These are phyloP conservation scores for Vaccinium corymbosum DNA, from an alignment of 148 eudicot species.

Conservation along the genomic window DNA sequence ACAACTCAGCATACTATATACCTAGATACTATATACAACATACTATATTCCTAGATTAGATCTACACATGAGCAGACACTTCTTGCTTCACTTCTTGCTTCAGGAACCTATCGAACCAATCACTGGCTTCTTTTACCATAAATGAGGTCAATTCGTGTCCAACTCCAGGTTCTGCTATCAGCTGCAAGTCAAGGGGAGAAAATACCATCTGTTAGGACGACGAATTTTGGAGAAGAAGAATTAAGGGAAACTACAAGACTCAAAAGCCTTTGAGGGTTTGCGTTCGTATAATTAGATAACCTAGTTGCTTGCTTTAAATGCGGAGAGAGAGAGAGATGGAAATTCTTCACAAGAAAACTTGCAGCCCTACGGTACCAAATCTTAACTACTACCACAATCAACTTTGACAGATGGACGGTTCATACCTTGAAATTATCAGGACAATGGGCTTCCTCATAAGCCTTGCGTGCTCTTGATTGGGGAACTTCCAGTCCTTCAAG, in stretches of 20 bases:
- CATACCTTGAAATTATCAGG: slow-evolving; percentile 65
- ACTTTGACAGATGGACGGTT: slow-evolving; percentile 3
- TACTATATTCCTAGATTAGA: neutral
- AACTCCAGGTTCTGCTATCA: slow-evolving; percentile 69
- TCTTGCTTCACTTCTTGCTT: slow-evolving; percentile 32
- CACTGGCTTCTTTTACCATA: slow-evolving; percentile 89
- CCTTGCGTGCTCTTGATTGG: slow-evolving; percentile 36
- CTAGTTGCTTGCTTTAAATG: neutral
- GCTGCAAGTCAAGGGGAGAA: slow-evolving; percentile 32
- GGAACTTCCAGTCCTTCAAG: slow-evolving; percentile 63
- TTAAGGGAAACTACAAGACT: neutral
- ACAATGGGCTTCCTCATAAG: slow-evolving; percentile 46
- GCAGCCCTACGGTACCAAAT: neutral
- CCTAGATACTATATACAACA: neutral
- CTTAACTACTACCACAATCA: neutral
- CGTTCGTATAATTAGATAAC: neutral
- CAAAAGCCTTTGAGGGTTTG: neutral
- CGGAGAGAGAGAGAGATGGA: neutral
- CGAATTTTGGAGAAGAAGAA: too few species aligned
- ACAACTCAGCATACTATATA: neutral
- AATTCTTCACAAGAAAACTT: neutral
- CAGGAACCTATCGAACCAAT: slow-evolving; percentile 79
- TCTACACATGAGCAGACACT: neutral
- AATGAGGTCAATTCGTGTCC: slow-evolving; percentile 71
- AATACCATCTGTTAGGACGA: neutral